Conservation (phyloP, 164 flowering plant species). For the Nymphaea thermarum region DNA sequence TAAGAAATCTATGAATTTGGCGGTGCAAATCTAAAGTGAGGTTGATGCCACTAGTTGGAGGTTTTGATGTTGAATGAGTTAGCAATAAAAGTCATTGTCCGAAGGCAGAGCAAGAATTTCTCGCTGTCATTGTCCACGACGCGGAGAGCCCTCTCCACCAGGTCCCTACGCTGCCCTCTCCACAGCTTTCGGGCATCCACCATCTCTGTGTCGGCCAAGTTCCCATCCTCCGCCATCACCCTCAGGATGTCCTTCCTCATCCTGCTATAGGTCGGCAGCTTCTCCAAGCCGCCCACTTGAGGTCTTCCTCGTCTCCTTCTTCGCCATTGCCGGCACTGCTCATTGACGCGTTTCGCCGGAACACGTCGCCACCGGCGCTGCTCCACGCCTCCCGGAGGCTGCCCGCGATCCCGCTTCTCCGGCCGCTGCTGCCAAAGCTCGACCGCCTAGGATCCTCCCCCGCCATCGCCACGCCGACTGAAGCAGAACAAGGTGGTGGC, state of each 20-base stretch:
- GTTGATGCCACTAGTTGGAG: too few relatives aligned
- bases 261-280: slow-evolving; percentile 55
- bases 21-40: too few relatives aligned
- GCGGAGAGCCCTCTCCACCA: neutral
- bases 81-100: too few relatives aligned
- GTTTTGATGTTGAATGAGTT: too few relatives aligned
- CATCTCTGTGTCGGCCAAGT: neutral
- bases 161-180: neutral
- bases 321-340: neutral
- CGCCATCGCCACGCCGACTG: too few relatives aligned
- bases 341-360: slow-evolving; percentile 13
- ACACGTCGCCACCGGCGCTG: slow-evolving; percentile 19
- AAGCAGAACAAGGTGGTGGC: too few relatives aligned
- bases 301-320: slow-evolving; percentile 50
- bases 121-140: neutral
- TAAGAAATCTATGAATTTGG: too few relatives aligned
- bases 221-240: slow-evolving; percentile 31
- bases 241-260: slow-evolving; percentile 30
- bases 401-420: slow-evolving; percentile 17
- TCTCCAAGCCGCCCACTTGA: slow-evolving; percentile 68
- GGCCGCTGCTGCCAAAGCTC: slow-evolving; percentile 10
- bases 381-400: slow-evolving; percentile 28
- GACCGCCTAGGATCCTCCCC: slow-evolving; percentile 4
- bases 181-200: neutral
- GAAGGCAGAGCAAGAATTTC: neutral